phyloP scores from a whole-genome alignment of 108 stramenopile species.

The Cyclotella cryptica region DNA sequence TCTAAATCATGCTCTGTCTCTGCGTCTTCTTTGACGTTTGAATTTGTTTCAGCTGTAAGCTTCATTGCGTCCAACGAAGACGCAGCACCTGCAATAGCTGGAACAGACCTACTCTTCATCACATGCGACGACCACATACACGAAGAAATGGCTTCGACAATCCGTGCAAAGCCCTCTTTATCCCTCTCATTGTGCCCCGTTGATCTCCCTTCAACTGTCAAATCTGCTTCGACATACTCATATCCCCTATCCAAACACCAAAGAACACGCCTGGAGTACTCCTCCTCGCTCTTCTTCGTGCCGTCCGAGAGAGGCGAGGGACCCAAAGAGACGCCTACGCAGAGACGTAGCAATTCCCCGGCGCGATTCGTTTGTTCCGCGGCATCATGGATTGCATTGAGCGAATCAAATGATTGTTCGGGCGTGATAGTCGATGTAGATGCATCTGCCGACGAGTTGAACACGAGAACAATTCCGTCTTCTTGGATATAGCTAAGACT shows the following conservation, averaged over 20 bases:
- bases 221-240: slow-evolving; percentile 82
- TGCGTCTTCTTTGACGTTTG: not conserved
- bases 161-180: slow-evolving; percentile 88
- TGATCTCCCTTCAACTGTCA: slow-evolving; percentile 57
- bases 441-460: slow-evolving; percentile 59
- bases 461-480: slow-evolving; percentile 84
- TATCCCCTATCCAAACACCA: slow-evolving; percentile 92
- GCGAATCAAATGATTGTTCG: slow-evolving; percentile 64
- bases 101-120: slow-evolving; percentile 50
- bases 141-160: slow-evolving; percentile 81
- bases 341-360: slow-evolving; percentile 79
- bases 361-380: slow-evolving; percentile 42
- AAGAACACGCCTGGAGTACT: slow-evolving; percentile 79
- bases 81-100: not conserved
- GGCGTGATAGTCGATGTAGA: not conserved
- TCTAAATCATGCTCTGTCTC: not conserved
- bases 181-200: slow-evolving; percentile 82
- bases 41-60: not conserved
- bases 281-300: slow-evolving; percentile 62
- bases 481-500: slow-evolving; percentile 45
- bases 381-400: slow-evolving; percentile 25
- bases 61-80: not conserved
- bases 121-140: slow-evolving; percentile 84
- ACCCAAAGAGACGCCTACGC: slow-evolving; percentile 61
- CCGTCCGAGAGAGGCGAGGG: slow-evolving; percentile 48